Evolutionary conservation across 164 flowering plant species (phyloP), one percentile per base, ranked within the genome.

Genomic region (Liriodendron chinense): DNA sequence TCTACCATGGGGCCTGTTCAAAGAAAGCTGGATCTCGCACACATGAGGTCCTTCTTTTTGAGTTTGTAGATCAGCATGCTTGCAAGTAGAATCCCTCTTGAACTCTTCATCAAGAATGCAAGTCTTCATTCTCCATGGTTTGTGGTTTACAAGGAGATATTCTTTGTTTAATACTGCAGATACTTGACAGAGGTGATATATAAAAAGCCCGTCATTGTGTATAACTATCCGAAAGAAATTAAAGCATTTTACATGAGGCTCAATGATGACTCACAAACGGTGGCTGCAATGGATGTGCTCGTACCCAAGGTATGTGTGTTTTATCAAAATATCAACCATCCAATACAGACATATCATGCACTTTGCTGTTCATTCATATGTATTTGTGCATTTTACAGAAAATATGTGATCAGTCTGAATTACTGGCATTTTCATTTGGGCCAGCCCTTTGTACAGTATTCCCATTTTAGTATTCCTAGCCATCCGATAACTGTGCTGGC

Each of bases 261-360:
- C 84, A 95, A 95, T 73, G 98, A 93, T 71, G 98, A 93, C 72
- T 66, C 49, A 9, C 89, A 88, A 79, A 95, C 98, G 6, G 98
- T 95, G 56, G 99, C 99, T 82, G 99, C 99, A 12, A 95, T 95
- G 99, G 99, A 95, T 86, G 94, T 95, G 53, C 94, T 95, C 76
- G 99, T 95, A 47, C 98, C 98, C 12, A 93, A 91, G 98, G 98
- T 92, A 69, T 34, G 72, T 25, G 64, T 10, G 22, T 59, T 62
- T 34, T 22, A 20, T 34, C 43, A 7, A 34, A 34, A 13, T 24
- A 0, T 1, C 0, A 10, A 10, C 18, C 2, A 53, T 13, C 1
- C 18, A 16, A 1, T 8, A 26, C 16, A 66, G 43, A 7, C 5
- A 7, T 66, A 7, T 66, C 43, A 25, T 66, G 43, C 23, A 5